Evolutionary conservation across 129 eudicot genomes (phyloP).

Genomic region (Heracleum sosnowskyi): DNA sequence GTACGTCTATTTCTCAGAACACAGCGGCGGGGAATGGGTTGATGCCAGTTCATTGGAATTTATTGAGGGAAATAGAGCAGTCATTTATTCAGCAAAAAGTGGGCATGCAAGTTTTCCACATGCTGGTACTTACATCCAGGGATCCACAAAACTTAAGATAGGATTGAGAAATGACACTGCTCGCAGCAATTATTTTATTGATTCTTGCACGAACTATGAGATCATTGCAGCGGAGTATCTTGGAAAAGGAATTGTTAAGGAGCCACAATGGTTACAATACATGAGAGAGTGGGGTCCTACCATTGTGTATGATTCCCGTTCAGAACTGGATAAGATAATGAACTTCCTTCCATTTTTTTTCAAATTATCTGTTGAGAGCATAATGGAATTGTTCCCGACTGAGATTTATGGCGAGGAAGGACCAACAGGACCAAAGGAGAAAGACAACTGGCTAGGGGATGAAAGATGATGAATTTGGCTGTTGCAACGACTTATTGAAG

Average conservation of each 20-base stretch:
- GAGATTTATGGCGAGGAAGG: conserved; percentile 92
- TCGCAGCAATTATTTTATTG: conserved; percentile 52
- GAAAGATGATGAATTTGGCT: conserved; percentile 48
- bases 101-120: conserved; percentile 93
- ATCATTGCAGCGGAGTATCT: conserved; percentile 86
- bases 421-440: conserved; percentile 97
- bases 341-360: conserved; percentile 63
- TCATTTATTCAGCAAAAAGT: conserved; percentile 60
- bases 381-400: conserved; percentile 64
- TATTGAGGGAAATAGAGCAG: conserved; percentile 59
- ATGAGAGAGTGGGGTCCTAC: conserved; percentile 99
- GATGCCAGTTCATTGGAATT: conserved; percentile 65
- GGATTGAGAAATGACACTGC: conserved; percentile 72
- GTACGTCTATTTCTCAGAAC: conserved; percentile 70
- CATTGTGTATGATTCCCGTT: conserved; percentile 52
- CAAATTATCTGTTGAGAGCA: conserved; percentile 59
- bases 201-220: conserved; percentile 50
- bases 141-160: conserved; percentile 55
- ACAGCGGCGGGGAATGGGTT: conserved; percentile 87
- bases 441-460: conserved; percentile 94
- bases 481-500: neutral
- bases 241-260: conserved; percentile 28
- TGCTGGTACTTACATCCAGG: conserved; percentile 71
- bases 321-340: conserved; percentile 75
- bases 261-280: conserved; percentile 80